Base-by-base conservation (phyloP, 2,329 filamentous ascomycete genomes). In the Elsinoe perseae region DNA sequence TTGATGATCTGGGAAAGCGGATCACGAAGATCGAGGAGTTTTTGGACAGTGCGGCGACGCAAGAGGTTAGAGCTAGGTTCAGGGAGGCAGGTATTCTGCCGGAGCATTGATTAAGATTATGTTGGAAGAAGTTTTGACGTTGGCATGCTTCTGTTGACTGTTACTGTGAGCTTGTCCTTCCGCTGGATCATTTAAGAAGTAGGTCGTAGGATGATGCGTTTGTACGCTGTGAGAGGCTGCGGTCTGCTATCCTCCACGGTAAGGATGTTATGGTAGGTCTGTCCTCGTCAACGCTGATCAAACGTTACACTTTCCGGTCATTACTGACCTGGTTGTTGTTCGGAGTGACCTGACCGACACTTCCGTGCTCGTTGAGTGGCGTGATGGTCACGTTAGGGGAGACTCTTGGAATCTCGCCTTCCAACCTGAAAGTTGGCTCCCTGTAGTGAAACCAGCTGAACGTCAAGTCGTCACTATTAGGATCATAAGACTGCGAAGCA, bases 391-490 rank as follows among this genome's bases (percentile, higher is more conserved):
- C 68, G 12, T 61, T 63, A 0, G 76, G 61, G 42, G 73, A 68
- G 0, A 70, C 66, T 1, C 50, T 34, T 4, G 36, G 12, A 3
- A 76, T 71, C 57, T 76, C 70, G 1, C 69, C 62, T 20, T 69
- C 65, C 1, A 72, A 66, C 38, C 63, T 66, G 68, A 73, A 77
- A 58, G 72, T 71, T 0, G 73, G 65, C 42, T 73, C 69, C 34
- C 67, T 65, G 63, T 80, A 80, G 34, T 79, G 76, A 64, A 70
- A 77, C 77, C 77, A 79, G 50, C 71, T 72, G 66, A 75, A 79
- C 3, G 66, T 69, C 16, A 79, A 63, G 2, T 54, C 28, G 50
- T 71, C 70, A 4, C 65, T 65, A 56, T 80, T 75, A 0, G 75
- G 75, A 61, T 79, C 75, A 57, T 76, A 77, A 0, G 73, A 74